These are phyloP conservation scores for Colletotrichum sp. DNA, from an alignment of 2,329 filamentous ascomycete species.

Conservation along the genomic window DNA sequence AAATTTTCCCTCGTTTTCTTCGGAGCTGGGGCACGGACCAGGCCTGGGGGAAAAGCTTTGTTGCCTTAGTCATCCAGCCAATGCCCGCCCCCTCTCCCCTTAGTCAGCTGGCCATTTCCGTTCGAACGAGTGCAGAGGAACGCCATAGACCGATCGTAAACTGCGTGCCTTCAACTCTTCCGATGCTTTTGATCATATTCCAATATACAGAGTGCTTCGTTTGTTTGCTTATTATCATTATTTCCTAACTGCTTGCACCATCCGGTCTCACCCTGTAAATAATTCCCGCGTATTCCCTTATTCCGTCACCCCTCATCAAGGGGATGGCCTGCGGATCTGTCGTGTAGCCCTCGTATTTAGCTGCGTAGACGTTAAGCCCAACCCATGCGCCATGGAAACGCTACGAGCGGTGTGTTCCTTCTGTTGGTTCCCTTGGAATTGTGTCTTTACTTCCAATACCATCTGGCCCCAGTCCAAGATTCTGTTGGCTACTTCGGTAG, in stretches of 20 bases:
- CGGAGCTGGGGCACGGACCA: conserved; percentile 3
- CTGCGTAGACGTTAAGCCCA: neutral
- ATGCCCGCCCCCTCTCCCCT: neutral
- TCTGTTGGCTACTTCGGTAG: neutral
- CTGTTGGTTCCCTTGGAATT: neutral
- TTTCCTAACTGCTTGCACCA: neutral
- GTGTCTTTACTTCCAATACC: neutral
- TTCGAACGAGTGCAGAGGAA: neutral
- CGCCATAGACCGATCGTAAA: neutral
- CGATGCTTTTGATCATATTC: neutral
- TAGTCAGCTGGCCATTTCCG: neutral
- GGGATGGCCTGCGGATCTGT: neutral
- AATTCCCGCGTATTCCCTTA: neutral
- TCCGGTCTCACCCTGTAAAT: conserved; percentile 4
- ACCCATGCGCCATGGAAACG: neutral
- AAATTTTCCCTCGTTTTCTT: conserved; percentile 10
- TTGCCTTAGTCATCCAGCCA: neutral
- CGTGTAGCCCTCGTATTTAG: neutral
- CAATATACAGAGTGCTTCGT: neutral
- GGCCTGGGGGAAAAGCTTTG: neutral
- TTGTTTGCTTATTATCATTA: conserved; percentile 2
- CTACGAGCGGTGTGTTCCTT: neutral
- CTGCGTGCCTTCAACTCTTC: neutral
- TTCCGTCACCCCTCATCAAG: neutral
- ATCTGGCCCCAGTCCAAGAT: neutral